Percentiles rank a stretch among this genome's conserved stretches.
Conservation (phyloP, 306 rosid genomes). For the Fragaria iinumae region DNA sequence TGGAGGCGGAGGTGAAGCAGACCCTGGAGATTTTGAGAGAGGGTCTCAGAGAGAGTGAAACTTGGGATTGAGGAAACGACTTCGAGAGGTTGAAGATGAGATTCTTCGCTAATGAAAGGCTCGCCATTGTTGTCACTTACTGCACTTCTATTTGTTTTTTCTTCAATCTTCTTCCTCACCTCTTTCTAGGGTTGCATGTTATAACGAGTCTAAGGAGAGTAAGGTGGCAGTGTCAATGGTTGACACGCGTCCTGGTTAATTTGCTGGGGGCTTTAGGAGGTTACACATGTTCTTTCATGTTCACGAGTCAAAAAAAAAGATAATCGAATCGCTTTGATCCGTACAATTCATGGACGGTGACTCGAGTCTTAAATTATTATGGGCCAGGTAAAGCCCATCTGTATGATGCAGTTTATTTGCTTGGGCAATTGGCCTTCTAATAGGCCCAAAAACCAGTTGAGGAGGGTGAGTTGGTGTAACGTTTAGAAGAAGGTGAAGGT, state of each 20-base stretch:
- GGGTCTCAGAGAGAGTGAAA: constrained; percentile 31
- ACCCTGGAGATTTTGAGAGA: constrained; percentile 45
- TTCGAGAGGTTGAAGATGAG: constrained; percentile 49
- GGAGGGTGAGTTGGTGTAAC: no score
- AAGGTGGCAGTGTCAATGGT: neutral
- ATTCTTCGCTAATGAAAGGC: constrained; percentile 39
- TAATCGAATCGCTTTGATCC: neutral
- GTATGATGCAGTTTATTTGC: neutral
- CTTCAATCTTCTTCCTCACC: neutral
- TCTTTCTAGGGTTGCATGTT: constrained; percentile 7
- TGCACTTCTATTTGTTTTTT: neutral
- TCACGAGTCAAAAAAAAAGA: neutral
- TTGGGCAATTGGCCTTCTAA: no score
- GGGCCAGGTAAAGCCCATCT: neutral
- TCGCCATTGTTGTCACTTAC: constrained; percentile 37
- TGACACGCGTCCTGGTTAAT: constrained; percentile 24
- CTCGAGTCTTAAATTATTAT: neutral
- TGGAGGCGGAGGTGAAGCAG: constrained; percentile 48
- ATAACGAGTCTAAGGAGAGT: constrained; percentile 9
- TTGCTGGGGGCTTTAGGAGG: neutral
- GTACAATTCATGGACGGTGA: neutral
- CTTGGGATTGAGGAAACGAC: constrained; percentile 42
- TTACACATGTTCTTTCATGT: neutral
- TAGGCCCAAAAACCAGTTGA: no score
- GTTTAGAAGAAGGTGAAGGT: neutral